phyloP scores from a whole-genome alignment of 2,329 filamentous ascomycete species.

The Fusarium sp. region DNA sequence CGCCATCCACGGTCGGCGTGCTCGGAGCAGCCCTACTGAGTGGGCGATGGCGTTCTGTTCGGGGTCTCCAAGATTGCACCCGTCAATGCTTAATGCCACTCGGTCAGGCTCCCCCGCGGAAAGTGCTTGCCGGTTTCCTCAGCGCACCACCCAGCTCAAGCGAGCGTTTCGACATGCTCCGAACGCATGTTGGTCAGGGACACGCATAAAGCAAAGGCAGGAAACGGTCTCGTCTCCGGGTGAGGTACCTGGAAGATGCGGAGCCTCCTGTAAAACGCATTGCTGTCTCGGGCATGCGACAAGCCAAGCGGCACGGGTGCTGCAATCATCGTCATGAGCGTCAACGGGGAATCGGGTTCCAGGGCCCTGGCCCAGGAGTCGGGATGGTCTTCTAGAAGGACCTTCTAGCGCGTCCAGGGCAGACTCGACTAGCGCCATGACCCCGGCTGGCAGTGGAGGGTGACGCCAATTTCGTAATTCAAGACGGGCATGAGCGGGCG shows the following conservation, averaged over 20 bases:
- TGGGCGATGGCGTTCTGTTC: constrained; percentile 16
- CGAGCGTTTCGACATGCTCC: constrained; percentile 31
- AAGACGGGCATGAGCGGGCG: constrained; percentile 35
- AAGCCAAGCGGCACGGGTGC: constrained; percentile 21
- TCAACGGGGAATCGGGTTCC: constrained; percentile 38
- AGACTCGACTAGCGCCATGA: constrained; percentile 29
- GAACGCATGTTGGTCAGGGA: constrained; percentile 17
- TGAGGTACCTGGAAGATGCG: not conserved
- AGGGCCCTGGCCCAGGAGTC: constrained; percentile 42
- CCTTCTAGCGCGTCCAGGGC: constrained; percentile 44
- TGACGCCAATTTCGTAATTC: constrained; percentile 32
- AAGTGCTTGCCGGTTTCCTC: constrained; percentile 13
- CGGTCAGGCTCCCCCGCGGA: constrained; percentile 21
- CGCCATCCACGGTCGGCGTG: constrained; percentile 25
- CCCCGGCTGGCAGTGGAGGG: constrained; percentile 38
- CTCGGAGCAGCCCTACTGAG: constrained; percentile 40
- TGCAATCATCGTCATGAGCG: constrained; percentile 36
- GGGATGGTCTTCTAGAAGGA: constrained; percentile 44
- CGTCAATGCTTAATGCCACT: constrained; percentile 42
- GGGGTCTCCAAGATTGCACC: constrained; percentile 42
- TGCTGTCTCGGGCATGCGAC: constrained; percentile 33
- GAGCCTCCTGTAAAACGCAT: constrained; percentile 17
- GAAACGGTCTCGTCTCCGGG: constrained; percentile 30
- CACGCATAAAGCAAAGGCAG: constrained; percentile 33
- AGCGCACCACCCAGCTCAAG: constrained; percentile 30